phyloP scores from a whole-genome alignment of 768 basidiomycete species.

The Gymnopilus dilepis region DNA sequence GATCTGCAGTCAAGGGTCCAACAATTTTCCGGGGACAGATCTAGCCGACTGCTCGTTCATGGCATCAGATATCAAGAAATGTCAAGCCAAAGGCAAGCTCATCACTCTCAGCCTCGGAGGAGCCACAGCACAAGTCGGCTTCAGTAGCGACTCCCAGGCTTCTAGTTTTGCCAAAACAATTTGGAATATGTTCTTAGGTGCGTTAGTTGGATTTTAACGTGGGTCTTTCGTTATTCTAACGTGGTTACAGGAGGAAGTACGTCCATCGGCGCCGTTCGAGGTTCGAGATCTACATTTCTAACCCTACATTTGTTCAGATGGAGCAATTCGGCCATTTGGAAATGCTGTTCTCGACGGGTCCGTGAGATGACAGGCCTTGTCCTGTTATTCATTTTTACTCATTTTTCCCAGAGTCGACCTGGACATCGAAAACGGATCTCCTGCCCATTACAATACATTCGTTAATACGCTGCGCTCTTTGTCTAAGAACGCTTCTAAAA shows the following conservation, averaged over 20 bases:
- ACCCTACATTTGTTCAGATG: slow-evolving; percentile 29
- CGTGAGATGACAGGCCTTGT: slow-evolving; percentile 4
- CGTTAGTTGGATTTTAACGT: slow-evolving; percentile 11
- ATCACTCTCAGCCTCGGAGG: slow-evolving; percentile 61
- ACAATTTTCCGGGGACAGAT: slow-evolving; percentile 61
- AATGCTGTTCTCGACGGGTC: slow-evolving; percentile 73
- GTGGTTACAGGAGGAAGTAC: slow-evolving; percentile 35
- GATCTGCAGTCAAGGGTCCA: slow-evolving; percentile 58
- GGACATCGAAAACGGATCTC: slow-evolving; percentile 70
- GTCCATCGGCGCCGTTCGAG: slow-evolving; percentile 16
- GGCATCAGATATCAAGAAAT: slow-evolving; percentile 63
- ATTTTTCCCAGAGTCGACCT: slow-evolving; percentile 56
- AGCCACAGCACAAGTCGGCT: slow-evolving; percentile 61
- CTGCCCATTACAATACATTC: slow-evolving; percentile 55
- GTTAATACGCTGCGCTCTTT: slow-evolving; percentile 57
- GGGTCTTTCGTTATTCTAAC: slow-evolving; percentile 2
- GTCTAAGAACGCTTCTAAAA: slow-evolving; percentile 52
- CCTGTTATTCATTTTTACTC: not conserved
- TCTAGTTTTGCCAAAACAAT: slow-evolving; percentile 60
- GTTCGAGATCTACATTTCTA: not conserved
- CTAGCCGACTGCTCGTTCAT: slow-evolving; percentile 70
- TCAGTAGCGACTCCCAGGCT: slow-evolving; percentile 59
- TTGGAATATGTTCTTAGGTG: slow-evolving; percentile 75
- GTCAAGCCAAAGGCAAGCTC: slow-evolving; percentile 66
- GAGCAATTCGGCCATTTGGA: slow-evolving; percentile 67